phyloP scores from a whole-genome alignment of 352 stramenopile genomes.

The Phytopythium vexans region DNA sequence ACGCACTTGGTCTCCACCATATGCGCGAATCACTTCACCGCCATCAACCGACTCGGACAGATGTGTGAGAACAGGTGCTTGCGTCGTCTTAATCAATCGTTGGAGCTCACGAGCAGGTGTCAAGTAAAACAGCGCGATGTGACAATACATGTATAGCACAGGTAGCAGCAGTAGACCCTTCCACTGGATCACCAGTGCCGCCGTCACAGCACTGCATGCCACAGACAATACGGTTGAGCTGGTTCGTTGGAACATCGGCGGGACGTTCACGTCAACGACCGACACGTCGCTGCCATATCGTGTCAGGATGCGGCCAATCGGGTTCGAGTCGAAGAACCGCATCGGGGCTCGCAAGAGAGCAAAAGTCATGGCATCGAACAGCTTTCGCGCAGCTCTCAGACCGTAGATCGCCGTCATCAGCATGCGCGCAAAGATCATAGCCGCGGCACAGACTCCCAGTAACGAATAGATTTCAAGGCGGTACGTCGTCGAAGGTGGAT shows the following conservation, averaged over 20 bases:
- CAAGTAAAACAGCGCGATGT: constrained; percentile 38
- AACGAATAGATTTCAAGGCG: constrained; percentile 39
- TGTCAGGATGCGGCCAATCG: constrained; percentile 87
- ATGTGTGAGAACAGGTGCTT: constrained; percentile 47
- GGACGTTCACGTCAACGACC: constrained; percentile 83
- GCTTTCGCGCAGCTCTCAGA: constrained; percentile 36
- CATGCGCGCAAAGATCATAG: constrained; percentile 44
- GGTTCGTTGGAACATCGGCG: constrained; percentile 37
- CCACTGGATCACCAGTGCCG: constrained; percentile 82
- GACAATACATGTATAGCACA: constrained; percentile 78
- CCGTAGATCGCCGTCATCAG: constrained; percentile 39
- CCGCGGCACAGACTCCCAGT: constrained; percentile 27
- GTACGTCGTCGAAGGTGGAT: constrained; percentile 26
- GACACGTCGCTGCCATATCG: constrained; percentile 90
- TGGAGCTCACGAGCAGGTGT: constrained; percentile 50
- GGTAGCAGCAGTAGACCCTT: constrained; percentile 81
- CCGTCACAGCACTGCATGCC: constrained; percentile 69
- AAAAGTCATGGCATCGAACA: constrained; percentile 87
- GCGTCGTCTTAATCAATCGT: constrained; percentile 39
- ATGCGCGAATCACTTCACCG: constrained; percentile 51
- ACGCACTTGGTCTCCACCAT: constrained; percentile 28
- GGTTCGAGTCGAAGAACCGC: constrained; percentile 92
- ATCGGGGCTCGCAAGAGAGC: constrained; percentile 87
- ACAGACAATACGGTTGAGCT: constrained; percentile 72
- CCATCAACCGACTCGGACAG: constrained; percentile 55